Base-by-base conservation (phyloP, 164 flowering plant genomes). In the Tetracentron sinense region DNA sequence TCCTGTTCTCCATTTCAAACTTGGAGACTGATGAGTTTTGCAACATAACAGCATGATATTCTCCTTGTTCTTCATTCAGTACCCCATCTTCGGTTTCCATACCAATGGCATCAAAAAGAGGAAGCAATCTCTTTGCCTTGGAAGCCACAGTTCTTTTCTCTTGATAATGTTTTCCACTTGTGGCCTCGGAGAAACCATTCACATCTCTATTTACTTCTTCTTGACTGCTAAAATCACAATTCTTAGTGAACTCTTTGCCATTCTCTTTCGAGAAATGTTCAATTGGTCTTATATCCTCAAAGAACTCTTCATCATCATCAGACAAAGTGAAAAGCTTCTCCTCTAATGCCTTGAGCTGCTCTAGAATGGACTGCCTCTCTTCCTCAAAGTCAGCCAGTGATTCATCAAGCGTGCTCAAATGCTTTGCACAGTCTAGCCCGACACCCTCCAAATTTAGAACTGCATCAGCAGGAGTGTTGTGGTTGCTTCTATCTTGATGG, bases 281-380 rank as follows among this genome's bases (percentile, higher is more conserved):
- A 12, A 66, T 60, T n/a, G 77, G 56, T 60, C 70, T 80, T 5
- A 61, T 56, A 51, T 78, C 81, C 28, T 72, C 75, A 23, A 58
- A 63, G 17, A 50, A 31, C 16, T 71, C 57, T 30, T 81, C 86
- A 5, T 77, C 89, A 29, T 86, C 91, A 48, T 87, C 89, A 42
- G 73, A 78, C 63, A 87, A 57, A 30, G 79, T 68, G 44, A 84
- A 75, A 38, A 90, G 90, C 75, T 92, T 93, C 69, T 84, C 92
- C 64, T 93, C 98, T 58, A 93, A 67, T 48, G 69, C 84, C 81
- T 84, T 88, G 26, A 93, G 88, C 73, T 86, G 90, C 60, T 88
- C 89, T 7, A 90, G 72, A 58, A 93, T 88, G 7, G 88, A 81
- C 35, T 80, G 52, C 71, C 92, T 85, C 74, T 91, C 97, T 54